phyloP scores from a whole-genome alignment of 83 land plant genomes.

The Thuja plicata region DNA sequence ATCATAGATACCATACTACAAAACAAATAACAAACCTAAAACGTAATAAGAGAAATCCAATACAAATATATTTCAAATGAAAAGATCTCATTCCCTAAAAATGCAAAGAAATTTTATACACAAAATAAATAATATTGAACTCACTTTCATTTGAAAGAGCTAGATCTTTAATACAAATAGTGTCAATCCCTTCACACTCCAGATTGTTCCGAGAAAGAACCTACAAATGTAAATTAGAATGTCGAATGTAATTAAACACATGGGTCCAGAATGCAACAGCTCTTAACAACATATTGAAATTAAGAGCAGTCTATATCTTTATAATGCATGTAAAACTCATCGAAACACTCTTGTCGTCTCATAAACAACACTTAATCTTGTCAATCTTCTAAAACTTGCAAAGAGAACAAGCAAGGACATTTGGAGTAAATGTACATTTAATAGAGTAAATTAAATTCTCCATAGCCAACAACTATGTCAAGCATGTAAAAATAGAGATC shows the following conservation, averaged over 20 bases:
- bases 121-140: slow-evolving; percentile 10
- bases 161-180: slow-evolving; percentile 72
- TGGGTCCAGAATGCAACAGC: background rate
- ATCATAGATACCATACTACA: background rate
- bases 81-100: background rate
- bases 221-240: slow-evolving; percentile 26
- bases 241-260: background rate
- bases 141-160: slow-evolving; percentile 71
- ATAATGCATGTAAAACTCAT: background rate
- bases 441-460: background rate
- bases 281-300: background rate
- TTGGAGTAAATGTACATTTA: background rate
- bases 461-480: background rate
- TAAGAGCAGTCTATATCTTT: background rate
- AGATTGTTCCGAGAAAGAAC: slow-evolving; percentile 59
- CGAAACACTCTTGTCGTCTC: background rate
- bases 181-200: slow-evolving; percentile 68
- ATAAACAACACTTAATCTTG: background rate
- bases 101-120: background rate
- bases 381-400: background rate
- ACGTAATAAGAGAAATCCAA: background rate
- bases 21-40: background rate
- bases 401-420: background rate
- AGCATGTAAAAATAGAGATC: background rate
- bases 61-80: background rate